Evolutionary conservation across 768 basidiomycete genomes (phyloP), one percentile per base, ranked within the genome.

Genomic region (Tephrocybe rancida): DNA sequence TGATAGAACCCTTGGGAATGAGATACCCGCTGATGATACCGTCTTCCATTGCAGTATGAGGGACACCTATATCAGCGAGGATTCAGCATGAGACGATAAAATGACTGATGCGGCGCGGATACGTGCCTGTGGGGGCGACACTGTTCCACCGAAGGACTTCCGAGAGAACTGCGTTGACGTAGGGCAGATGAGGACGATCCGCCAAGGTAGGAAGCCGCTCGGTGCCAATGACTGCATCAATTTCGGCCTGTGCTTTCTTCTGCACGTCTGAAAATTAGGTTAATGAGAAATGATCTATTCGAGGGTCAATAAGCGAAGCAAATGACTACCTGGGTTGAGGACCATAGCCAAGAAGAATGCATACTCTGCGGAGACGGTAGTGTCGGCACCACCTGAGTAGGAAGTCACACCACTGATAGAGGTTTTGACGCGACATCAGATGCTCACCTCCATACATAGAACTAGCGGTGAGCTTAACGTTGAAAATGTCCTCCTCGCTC

Each of bases 341-440:
- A 78, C 68, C 75, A 81, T 80, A 2, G 79, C 79, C 14, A 81
- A 65, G 62, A 74, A 76, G 61, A 82, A 80, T 1, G 77, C 76
- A 58, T 77, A 74, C 54, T 76, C 69, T 0, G 73, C 68, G 2
- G 75, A 72, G 5, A 74, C 75, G 9, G 79, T 78, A 9, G 82
- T 83, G 56, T 83, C 82, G 0, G 81, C 77, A 8, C 75, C 80
- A 48, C 75, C 80, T 78, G 48, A 21, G n/a, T n/a, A n/a, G n/a
- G 50, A 19, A 49, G 7, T 37, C n/a, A 16, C 5, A 13, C 35
- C 10, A 16, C 14, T 37, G 35, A 37, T 16, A 25, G 4, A 11
- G 18, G 39, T 19, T 44, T 21, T 7, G 37, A 45, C 7, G 26
- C 35, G 26, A 45, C 39, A 49, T 25, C 25, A 52, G 9, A 45